A percentile compares a stretch with the other conserved stretches of the same genome.
phyloP scores from a whole-genome alignment of 768 basidiomycete species.

The Kwoniella pini region DNA sequence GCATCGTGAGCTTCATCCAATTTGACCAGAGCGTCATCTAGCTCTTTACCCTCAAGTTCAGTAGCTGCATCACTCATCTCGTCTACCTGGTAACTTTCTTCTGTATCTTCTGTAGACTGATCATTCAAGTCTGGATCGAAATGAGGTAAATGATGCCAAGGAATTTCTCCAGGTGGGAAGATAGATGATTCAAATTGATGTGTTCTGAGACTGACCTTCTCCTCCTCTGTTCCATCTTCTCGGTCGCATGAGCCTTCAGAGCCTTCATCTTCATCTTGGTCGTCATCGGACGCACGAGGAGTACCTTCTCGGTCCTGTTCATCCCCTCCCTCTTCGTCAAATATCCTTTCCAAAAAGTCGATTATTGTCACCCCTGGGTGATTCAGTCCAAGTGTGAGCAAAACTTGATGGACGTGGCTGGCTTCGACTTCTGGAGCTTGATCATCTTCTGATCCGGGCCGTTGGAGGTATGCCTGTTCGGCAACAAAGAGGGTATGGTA shows the following conservation, averaged over 20 bases:
- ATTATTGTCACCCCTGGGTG: not conserved
- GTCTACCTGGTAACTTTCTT: not conserved
- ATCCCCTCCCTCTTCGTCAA: not conserved
- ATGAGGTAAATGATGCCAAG: not conserved
- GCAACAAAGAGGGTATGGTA: slow-evolving; percentile 21
- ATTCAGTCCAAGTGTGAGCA: not conserved
- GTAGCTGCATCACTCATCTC: slow-evolving; percentile 9
- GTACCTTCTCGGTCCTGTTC: not conserved
- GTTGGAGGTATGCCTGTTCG: slow-evolving; percentile 11
- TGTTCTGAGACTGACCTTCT: not conserved
- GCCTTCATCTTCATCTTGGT: too few relatives aligned
- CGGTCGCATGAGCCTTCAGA: too few relatives aligned
- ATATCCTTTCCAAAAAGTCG: slow-evolving; percentile 7
- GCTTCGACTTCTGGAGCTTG: not conserved
- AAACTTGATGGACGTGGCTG: slow-evolving; percentile 13
- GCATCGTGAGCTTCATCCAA: slow-evolving; percentile 25
- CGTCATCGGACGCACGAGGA: not conserved
- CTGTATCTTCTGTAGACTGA: slow-evolving; percentile 1
- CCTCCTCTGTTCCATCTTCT: not conserved
- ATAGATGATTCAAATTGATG: not conserved
- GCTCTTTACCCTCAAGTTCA: slow-evolving; percentile 15
- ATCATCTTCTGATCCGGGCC: not conserved
- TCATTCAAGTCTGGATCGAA: not conserved
- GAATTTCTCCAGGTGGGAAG: not conserved
- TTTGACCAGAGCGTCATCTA: slow-evolving; percentile 15